phyloP scores from a whole-genome alignment of 306 rosid species.

The Erythrophleum fordii region DNA sequence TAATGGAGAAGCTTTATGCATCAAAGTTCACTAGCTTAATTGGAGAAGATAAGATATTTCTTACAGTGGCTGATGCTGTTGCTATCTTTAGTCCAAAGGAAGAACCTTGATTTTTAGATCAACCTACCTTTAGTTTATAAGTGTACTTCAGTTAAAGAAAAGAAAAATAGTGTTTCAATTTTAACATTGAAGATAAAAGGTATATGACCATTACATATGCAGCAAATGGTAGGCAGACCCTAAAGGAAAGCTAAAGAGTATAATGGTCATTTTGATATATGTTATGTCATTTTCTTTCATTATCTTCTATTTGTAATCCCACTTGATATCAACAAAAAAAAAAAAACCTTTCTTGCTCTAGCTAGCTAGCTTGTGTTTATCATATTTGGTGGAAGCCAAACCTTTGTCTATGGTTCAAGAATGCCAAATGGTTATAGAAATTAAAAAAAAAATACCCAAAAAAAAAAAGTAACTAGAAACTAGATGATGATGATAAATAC shows the following conservation, averaged over 20 bases:
- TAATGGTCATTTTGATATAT: neutral
- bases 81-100: constrained; percentile 43
- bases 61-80: constrained; percentile 74
- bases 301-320: neutral
- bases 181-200: neutral
- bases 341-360: too few relatives aligned
- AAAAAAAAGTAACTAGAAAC: neutral
- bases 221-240: too few relatives aligned
- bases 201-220: too few relatives aligned
- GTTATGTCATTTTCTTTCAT: neutral
- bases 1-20: constrained; percentile 74
- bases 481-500: neutral
- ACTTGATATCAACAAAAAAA: too few relatives aligned
- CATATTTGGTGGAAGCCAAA: neutral
- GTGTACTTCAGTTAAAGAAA: neutral
- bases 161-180: neutral
- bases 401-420: neutral
- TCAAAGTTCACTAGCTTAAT: constrained; percentile 55
- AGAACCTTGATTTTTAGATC: neutral
- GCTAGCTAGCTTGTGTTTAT: neutral
- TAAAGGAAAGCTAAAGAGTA: neutral
- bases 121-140: neutral
- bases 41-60: constrained; percentile 72
- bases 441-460: too few relatives aligned
- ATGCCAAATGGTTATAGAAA: neutral